phyloP scores from a whole-genome alignment of 805 yeast species.

The Alloascoidea africana region DNA sequence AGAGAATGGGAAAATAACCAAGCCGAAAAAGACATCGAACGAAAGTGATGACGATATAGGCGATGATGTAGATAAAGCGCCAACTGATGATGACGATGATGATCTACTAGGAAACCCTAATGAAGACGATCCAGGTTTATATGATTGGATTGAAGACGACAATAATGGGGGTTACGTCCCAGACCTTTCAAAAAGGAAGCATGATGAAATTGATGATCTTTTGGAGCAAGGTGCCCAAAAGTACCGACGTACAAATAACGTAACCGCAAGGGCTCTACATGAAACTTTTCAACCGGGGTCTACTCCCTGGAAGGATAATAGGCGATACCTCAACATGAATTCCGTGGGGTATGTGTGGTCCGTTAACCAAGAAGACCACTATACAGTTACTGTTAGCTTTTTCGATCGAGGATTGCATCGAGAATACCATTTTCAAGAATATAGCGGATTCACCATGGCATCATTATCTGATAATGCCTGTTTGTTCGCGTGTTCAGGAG shows the following conservation, averaged over 20 bases:
- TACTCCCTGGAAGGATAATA: slow-evolving; percentile 62
- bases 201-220: slow-evolving; percentile 2
- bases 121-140: slow-evolving; percentile 26
- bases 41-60: slow-evolving; percentile 16
- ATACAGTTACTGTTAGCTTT: slow-evolving; percentile 75
- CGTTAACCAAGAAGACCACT: slow-evolving; percentile 43
- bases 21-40: slow-evolving; percentile 10
- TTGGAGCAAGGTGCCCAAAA: slow-evolving; percentile 2
- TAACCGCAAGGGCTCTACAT: slow-evolving; percentile 6
- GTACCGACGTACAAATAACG: slow-evolving; percentile 5
- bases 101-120: slow-evolving; percentile 11
- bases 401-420: slow-evolving; percentile 63
- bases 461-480: slow-evolving; percentile 54
- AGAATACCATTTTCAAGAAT: slow-evolving; percentile 79
- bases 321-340: slow-evolving; percentile 72
- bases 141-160: slow-evolving; percentile 48
- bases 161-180: slow-evolving; percentile 35
- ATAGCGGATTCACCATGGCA: slow-evolving; percentile 57
- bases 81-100: slow-evolving; percentile 10
- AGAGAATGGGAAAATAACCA: slow-evolving; percentile 8
- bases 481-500: slow-evolving; percentile 37
- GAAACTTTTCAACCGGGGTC: slow-evolving; percentile 74
- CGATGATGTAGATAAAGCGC: slow-evolving; percentile 15
- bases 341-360: slow-evolving; percentile 72
- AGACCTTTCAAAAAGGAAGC: slow-evolving; percentile 11